Evolutionary conservation across 2,329 filamentous ascomycete genomes (phyloP).

Genomic region (Chalaropsis thielavioides): DNA sequence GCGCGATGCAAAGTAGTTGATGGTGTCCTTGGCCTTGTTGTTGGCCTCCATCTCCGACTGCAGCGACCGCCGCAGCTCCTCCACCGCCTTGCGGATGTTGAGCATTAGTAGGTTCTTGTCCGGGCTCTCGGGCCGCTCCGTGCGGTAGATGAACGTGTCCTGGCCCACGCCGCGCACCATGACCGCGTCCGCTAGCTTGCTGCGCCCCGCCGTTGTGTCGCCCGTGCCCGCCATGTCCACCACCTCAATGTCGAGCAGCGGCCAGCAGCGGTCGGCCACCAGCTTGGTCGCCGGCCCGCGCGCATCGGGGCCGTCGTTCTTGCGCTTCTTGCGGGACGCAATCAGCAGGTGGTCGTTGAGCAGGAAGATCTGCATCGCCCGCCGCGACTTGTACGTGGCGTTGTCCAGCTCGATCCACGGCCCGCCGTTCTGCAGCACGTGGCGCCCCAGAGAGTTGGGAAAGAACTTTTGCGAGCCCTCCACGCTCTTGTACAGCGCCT

Average conservation of each 20-base stretch:
- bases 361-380: slow-evolving; percentile 80
- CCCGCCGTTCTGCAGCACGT: slow-evolving; percentile 84
- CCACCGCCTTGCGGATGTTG: slow-evolving; percentile 82
- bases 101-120: slow-evolving; percentile 73
- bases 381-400: slow-evolving; percentile 85
- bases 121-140: slow-evolving; percentile 61
- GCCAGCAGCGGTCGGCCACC: slow-evolving; percentile 89
- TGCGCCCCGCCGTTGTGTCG: slow-evolving; percentile 38
- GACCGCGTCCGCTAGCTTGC: slow-evolving; percentile 68
- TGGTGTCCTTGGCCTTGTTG: slow-evolving; percentile 69
- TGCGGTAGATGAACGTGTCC: slow-evolving; percentile 89
- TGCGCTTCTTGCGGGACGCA: slow-evolving; percentile 84
- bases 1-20: slow-evolving; percentile 71
- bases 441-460: slow-evolving; percentile 76
- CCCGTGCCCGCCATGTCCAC: slow-evolving; percentile 65
- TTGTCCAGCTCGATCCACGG: slow-evolving; percentile 95
- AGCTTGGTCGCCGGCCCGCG: slow-evolving; percentile 54
- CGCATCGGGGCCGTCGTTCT: slow-evolving; percentile 48
- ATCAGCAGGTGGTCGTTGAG: slow-evolving; percentile 90
- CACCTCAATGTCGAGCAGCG: slow-evolving; percentile 80
- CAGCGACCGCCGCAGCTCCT: slow-evolving; percentile 73
- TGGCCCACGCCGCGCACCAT: slow-evolving; percentile 74
- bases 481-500: slow-evolving; percentile 89
- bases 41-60: slow-evolving; percentile 79
- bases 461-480: slow-evolving; percentile 96